Base-by-base conservation (phyloP, 306 rosid genomes). In the Begonia masoniana region DNA sequence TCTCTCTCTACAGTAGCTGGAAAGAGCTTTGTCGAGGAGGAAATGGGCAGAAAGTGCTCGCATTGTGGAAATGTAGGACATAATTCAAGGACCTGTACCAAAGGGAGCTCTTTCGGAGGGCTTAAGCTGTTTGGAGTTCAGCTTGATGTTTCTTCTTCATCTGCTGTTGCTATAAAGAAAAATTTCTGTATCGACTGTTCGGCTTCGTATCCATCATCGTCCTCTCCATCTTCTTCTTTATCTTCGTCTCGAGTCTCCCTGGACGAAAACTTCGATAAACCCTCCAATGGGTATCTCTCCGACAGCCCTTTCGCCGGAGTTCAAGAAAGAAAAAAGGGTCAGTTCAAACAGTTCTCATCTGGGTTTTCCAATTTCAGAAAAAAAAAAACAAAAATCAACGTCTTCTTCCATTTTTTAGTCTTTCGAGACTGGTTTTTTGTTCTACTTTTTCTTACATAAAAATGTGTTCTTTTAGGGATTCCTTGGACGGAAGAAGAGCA, bases 401-500 rank as follows among this genome's bases (percentile, higher is more conserved):
- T 52, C 42, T 51, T 51, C 17, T 41, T 49, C 49, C 13, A 45
- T 45, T n/a, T 45, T 57, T 5, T 49, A 31, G 8, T 7, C 9
- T 31, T 31, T 7, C 7, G 5, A 31, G 39, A 31, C 39, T 6
- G 7, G 39, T 31, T 31, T 31, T 31, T 31, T 31, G 39, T 31
- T 31, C 39, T 31, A 1, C 19, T 17, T 17, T 21, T 21, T 21
- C 4, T 21, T 21, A 3, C 24, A 21, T 21, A 21, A 21, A 21
- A 21, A 1, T 21, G 24, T 21, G 24, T 31, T 5, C 39, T 31
- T 47, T 50, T 62, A 91, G 97, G 97, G 55, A 79, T 85, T 53
- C 73, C 96, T 49, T 91, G 97, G 97, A 85, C 94, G 59, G 96
- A 83, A 70, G 96, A 91, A 43, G 97, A 91, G 59, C 97, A 91